Conservation (phyloP, 805 yeast genomes). For the Saccharomycopsis synnaedendra region DNA sequence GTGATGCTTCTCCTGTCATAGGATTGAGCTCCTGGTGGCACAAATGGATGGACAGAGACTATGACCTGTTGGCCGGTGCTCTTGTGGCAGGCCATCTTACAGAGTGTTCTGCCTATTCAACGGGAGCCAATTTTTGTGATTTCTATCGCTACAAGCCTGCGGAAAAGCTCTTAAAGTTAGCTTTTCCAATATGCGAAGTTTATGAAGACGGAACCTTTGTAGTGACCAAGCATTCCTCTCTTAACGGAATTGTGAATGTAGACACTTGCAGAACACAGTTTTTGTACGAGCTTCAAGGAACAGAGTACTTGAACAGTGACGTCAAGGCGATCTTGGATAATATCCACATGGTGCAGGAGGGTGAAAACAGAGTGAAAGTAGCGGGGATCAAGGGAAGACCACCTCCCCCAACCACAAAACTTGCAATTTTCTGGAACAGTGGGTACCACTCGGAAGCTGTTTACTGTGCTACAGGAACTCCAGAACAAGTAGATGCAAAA, state of each 20-base stretch:
- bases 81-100: conserved; percentile 19
- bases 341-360: conserved; percentile 10
- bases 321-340: conserved; percentile 18
- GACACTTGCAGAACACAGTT: conserved; percentile 17
- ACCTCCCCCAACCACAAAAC: conserved; percentile 18
- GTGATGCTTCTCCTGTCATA: conserved; percentile 19
- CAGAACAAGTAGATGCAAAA: conserved; percentile 12
- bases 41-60: conserved; percentile 16
- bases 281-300: conserved; percentile 21
- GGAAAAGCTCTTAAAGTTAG: conserved; percentile 16
- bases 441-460: conserved; percentile 16
- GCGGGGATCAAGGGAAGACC: conserved; percentile 17
- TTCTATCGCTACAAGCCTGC: conserved; percentile 14
- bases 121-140: conserved; percentile 16
- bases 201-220: conserved; percentile 17
- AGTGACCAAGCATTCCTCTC: conserved; percentile 18
- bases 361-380: conserved; percentile 15
- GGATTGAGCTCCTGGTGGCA: conserved; percentile 20
- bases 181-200: conserved; percentile 18
- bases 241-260: conserved; percentile 17
- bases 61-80: conserved; percentile 18
- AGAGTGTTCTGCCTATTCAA: conserved; percentile 18
- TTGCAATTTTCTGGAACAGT: conserved; percentile 15
- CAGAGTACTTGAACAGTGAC: conserved; percentile 18
- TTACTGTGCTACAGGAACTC: conserved; percentile 16